These are phyloP conservation scores for Phytopythium sindhum DNA, from an alignment of 352 stramenopile species.

Conservation along the genomic window DNA sequence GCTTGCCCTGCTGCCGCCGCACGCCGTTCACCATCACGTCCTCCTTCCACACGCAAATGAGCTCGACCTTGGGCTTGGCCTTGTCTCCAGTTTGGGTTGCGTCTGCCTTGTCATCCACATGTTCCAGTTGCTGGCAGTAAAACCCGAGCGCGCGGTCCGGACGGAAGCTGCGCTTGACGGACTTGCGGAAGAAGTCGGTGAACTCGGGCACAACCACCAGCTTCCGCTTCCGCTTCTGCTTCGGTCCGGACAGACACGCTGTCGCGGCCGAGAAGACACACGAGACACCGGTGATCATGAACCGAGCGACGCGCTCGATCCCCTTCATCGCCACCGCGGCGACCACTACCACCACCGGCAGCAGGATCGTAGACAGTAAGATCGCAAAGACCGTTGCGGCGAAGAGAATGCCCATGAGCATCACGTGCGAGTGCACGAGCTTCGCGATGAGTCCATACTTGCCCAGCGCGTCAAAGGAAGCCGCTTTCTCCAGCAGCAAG, in stretches of 20 bases:
- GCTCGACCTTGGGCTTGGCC: constrained; percentile 18
- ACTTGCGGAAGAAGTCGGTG: constrained; percentile 38
- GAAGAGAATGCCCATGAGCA: constrained; percentile 47
- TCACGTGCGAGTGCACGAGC: constrained; percentile 42
- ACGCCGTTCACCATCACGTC: constrained; percentile 25
- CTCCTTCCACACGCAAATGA: constrained; percentile 63
- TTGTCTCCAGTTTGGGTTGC: background rate
- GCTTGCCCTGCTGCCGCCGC: constrained; percentile 23
- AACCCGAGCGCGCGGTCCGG: constrained; percentile 35
- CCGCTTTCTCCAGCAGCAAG: constrained; percentile 19
- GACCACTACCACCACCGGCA: background rate
- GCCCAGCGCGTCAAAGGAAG: constrained; percentile 25
- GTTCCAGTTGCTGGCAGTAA: background rate
- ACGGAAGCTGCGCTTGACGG: constrained; percentile 21
- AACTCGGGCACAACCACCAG: constrained; percentile 36
- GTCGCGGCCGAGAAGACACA: constrained; percentile 5
- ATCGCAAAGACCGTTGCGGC: constrained; percentile 22
- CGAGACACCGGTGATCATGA: background rate
- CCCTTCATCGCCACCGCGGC: background rate
- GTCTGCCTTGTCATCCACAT: background rate
- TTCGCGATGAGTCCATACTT: constrained; percentile 40
- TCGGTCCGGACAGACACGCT: background rate
- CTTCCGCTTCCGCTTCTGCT: constrained; percentile 13
- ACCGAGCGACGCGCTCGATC: background rate
- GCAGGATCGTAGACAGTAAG: constrained; percentile 35